A percentile compares a stretch with the other conserved stretches of the same genome.
phyloP scores from a whole-genome alignment of 768 basidiomycete species.

The Calvatia gigantea region DNA sequence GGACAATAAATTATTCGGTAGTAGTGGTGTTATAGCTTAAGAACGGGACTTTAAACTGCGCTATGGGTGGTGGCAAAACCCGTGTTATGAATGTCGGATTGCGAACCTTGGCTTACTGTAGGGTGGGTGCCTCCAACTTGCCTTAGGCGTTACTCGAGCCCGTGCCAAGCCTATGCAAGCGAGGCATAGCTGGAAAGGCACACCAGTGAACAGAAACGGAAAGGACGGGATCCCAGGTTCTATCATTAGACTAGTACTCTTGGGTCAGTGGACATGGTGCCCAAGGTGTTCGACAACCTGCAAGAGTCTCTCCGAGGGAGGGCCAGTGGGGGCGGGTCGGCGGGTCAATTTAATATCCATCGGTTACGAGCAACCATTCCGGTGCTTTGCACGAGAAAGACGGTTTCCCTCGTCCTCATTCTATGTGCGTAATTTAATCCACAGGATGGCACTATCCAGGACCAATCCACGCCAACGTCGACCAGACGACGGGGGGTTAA shows the following conservation, averaged over 20 bases:
- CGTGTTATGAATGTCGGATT: constrained; percentile 19
- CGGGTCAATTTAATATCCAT: constrained; percentile 14
- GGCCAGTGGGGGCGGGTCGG: not conserved
- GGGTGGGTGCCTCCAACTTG: constrained; percentile 14
- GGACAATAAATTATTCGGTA: constrained; percentile 11
- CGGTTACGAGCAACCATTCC: constrained; percentile 17
- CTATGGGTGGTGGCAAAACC: constrained; percentile 5
- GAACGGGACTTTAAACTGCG: constrained; percentile 9
- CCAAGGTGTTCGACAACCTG: constrained; percentile 11
- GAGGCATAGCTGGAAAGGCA: constrained; percentile 12
- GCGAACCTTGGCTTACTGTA: constrained; percentile 16
- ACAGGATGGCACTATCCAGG: constrained; percentile 16
- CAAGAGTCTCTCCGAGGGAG: constrained; percentile 6
- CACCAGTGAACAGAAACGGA: constrained; percentile 13
- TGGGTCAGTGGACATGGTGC: constrained; percentile 16
- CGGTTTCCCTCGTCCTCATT: constrained; percentile 3
- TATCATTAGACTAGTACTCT: constrained; percentile 13
- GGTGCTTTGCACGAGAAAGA: constrained; percentile 12
- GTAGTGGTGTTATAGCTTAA: not conserved
- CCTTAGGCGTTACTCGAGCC: constrained; percentile 5
- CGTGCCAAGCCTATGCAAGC: constrained; percentile 13
- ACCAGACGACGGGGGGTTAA: constrained; percentile 14
- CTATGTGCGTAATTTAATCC: constrained; percentile 18
- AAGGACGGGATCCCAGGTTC: constrained; percentile 15
- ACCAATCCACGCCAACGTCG: constrained; percentile 19